A percentile compares a stretch with the other conserved stretches of the same genome.
Conservation (phyloP, 208 protist genomes). For the Acanthamoeba lenticulata region DNA sequence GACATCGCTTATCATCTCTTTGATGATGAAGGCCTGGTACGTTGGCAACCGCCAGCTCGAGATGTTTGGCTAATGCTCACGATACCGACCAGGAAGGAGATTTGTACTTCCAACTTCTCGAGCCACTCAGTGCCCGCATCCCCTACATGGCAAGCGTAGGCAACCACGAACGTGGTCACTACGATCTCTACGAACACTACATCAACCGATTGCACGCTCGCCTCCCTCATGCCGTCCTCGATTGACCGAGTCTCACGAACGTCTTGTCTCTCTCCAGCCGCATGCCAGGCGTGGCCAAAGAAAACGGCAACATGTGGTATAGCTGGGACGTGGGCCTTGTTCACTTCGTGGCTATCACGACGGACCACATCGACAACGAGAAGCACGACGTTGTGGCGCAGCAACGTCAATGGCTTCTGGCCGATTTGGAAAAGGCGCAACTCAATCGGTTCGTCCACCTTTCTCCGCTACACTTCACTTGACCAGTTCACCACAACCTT, state of each 20-base stretch:
- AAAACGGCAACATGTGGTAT: background rate
- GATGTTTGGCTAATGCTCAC: background rate
- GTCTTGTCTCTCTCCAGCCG: background rate
- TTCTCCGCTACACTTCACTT: background rate
- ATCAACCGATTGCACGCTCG: background rate
- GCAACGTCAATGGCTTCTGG: background rate
- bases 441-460: background rate
- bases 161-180: background rate
- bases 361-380: background rate
- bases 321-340: background rate
- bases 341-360: background rate
- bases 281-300: background rate
- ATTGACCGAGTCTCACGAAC: background rate
- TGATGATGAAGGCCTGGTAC: background rate
- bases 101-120: background rate
- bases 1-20: background rate
- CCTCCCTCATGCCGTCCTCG: background rate
- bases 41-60: background rate
- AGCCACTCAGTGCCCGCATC: background rate
- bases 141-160: slow-evolving; percentile 16
- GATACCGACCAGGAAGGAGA: background rate
- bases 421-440: background rate
- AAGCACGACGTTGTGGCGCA: background rate
- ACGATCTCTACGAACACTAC: background rate
- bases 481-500: background rate